phyloP scores from a whole-genome alignment of 2,329 filamentous ascomycete species.

The Ophiobolus disseminans region DNA sequence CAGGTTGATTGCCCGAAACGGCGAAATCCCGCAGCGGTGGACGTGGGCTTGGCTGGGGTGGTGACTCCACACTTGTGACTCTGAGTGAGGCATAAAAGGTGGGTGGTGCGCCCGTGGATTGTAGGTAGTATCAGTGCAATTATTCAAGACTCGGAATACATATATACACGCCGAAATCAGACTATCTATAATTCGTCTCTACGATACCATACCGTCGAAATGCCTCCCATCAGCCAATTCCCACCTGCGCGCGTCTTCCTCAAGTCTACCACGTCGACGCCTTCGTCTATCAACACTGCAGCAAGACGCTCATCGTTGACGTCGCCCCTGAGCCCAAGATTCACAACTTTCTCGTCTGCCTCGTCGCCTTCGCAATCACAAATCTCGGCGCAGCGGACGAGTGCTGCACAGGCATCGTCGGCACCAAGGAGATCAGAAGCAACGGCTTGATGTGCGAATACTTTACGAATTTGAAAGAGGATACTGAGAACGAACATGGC shows the following conservation, averaged over 20 bases:
- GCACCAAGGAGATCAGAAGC: conserved; percentile 26
- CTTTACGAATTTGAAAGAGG: too few relatives aligned
- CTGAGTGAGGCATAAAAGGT: conserved; percentile 14
- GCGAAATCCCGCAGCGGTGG: conserved; percentile 5
- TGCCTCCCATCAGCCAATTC: conserved; percentile 45
- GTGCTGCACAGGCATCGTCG: conserved; percentile 33
- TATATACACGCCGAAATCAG: neutral
- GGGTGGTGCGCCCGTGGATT: neutral
- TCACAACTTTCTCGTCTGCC: conserved; percentile 29
- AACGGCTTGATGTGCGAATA: neutral
- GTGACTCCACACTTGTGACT: conserved; percentile 17
- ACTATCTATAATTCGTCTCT: neutral
- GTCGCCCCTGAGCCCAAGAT: conserved; percentile 18
- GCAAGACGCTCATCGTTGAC: conserved; percentile 13
- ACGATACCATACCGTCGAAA: conserved; percentile 11
- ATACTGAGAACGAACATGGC: too few relatives aligned
- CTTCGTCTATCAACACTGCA: too few relatives aligned
- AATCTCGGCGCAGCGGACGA: conserved; percentile 31
- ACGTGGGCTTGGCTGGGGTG: neutral
- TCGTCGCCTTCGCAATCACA: conserved; percentile 36
- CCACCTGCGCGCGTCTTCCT: conserved; percentile 42
- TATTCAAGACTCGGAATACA: neutral
- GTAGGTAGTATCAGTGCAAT: neutral
- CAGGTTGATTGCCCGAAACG: conserved; percentile 19
- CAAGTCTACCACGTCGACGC: conserved; percentile 29